Evolutionary conservation across 805 yeast genomes (phyloP), one percentile per base, ranked within the genome.

Genomic region (Kluyveromyces starmeri): DNA sequence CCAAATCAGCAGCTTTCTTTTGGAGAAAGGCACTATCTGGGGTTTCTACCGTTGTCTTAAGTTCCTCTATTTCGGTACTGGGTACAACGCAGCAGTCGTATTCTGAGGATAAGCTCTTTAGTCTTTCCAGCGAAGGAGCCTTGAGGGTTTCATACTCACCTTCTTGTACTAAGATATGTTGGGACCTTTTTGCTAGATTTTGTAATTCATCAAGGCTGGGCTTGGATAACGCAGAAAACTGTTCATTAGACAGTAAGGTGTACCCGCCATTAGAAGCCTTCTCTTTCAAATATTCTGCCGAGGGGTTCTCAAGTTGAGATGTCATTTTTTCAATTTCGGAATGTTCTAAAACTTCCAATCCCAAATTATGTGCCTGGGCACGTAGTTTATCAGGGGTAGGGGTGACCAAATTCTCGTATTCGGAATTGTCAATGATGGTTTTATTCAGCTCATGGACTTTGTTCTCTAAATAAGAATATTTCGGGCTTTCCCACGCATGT

Each of bases 21-120:
- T 29, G 19, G 7, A 46, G 25, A n/a, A 36, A 36, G 7, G 43
- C 40, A 10, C 38, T 16, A 20, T 34, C 41, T 19, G 53, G 53
- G 24, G 27, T 20, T 16, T 38, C 30, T 10, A 30, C 17, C 4
- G 18, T 28, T 7, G 21, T 27, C 20, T 19, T 27, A 25, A 42
- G 26, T 7, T 35, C 34, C 7, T 8, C 10, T 14, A 26, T 7
- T 10, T 26, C 28, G 7, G 9, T 16, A 7, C 16, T 7, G 5
- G 28, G 18, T 9, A 26, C 16, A 7, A 26, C 17, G 14, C 11
- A 13, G 19, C 8, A n/a, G 7, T 26, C 6, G 19, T 26, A 16
- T 9, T 18, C 13, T 20, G 32, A 7, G 14, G 32, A 22, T 3
- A 28, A n/a, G 7, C 14, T 8, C 7, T 8, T n/a, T 10, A 27